These are phyloP conservation scores for Sarcodon sp. DNA, from an alignment of 768 basidiomycete genomes.

Conservation along the genomic window DNA sequence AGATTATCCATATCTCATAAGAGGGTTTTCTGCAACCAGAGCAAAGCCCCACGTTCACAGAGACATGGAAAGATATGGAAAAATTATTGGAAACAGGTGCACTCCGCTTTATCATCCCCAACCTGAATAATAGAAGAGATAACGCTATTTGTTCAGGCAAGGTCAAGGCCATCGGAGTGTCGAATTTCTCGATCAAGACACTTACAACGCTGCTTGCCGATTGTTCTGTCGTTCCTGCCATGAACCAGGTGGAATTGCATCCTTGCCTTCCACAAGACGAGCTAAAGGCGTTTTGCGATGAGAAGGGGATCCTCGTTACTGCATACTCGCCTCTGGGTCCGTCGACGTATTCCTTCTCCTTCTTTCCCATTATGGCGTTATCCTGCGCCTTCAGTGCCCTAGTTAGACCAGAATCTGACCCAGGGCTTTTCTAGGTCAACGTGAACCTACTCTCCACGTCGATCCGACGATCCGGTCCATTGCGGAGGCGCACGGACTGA, in stretches of 20 bases:
- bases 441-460: conserved; percentile 19
- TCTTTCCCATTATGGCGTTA: conserved; percentile 11
- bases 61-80: conserved; percentile 22
- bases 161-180: conserved; percentile 40
- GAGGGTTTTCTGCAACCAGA: not conserved
- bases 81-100: conserved; percentile 7
- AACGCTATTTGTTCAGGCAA: conserved; percentile 31
- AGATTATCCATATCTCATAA: not conserved
- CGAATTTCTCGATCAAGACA: conserved; percentile 49
- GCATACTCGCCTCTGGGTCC: conserved; percentile 38
- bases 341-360: not conserved
- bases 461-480: too few relatives aligned
- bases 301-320: conserved; percentile 34
- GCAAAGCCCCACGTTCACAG: conserved; percentile 8
- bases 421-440: conserved; percentile 21
- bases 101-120: conserved; percentile 10
- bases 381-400: conserved; percentile 29
- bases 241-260: conserved; percentile 29
- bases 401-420: conserved; percentile 6
- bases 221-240: conserved; percentile 20
- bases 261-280: conserved; percentile 39
- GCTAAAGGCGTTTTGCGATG: conserved; percentile 30
- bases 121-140: conserved; percentile 32
- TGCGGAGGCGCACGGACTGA: too few relatives aligned
- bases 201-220: conserved; percentile 15